Conservation (phyloP, 768 basidiomycete genomes). For the Tylopilus sp. region DNA sequence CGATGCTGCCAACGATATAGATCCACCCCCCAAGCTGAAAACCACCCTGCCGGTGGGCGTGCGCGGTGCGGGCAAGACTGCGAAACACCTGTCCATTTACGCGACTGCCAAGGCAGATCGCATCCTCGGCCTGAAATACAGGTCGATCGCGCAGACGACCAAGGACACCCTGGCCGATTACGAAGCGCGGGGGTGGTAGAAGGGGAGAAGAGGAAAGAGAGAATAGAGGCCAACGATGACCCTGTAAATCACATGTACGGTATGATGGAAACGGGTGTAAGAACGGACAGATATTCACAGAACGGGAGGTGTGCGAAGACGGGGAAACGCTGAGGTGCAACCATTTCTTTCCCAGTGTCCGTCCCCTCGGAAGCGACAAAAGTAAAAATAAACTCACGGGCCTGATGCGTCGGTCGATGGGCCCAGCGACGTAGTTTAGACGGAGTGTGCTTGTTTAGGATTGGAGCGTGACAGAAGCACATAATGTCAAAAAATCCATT, state of each 20-base stretch:
- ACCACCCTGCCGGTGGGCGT: constrained; percentile 32
- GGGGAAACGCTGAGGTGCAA: no score
- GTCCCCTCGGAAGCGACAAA: no score
- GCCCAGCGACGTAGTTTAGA: no score
- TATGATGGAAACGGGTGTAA: not conserved
- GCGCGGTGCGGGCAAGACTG: constrained; percentile 30
- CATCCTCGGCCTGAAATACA: constrained; percentile 42
- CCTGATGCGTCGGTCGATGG: no score
- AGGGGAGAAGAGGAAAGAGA: not conserved
- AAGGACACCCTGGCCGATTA: constrained; percentile 43
- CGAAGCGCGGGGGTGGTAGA: constrained; percentile 41
- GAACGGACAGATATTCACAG: no score
- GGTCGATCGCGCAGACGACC: constrained; percentile 37
- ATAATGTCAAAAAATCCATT: no score
- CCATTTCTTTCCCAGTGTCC: no score
- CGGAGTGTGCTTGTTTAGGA: no score
- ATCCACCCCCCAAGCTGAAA: constrained; percentile 30
- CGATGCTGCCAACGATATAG: constrained; percentile 35
- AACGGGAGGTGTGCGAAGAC: no score
- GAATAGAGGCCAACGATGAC: no score
- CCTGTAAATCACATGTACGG: not conserved
- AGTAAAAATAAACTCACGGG: no score
- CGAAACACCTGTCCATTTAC: constrained; percentile 17
- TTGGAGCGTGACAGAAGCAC: no score
- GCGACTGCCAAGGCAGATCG: constrained; percentile 32